Evolutionary conservation across 371 early-diverging fungal species (phyloP), one percentile per base, ranked within the genome.

Genomic region (Umbelopsis sp.): DNA sequence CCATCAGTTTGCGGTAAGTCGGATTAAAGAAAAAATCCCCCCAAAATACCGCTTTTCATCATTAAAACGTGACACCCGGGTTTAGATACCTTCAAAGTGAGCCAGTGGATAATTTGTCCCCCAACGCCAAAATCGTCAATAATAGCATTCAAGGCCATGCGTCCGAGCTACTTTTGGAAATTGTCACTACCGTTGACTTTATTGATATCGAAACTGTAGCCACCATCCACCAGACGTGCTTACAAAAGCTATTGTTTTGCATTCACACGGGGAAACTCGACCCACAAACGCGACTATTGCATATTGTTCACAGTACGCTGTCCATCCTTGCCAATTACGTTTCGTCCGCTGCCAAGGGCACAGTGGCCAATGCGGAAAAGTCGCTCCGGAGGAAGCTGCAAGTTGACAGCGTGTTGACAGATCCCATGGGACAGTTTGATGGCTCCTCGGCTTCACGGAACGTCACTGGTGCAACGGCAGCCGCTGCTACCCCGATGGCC

Each of bases 201-300:
- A 76, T 89, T 37, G 84, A 89, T 65, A 79, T 80, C 71, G 71
- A 71, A 7, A 72, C 91, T 9, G 70, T 87, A 20, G 70, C 79
- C 9, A 70, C 86, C 48, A 81, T 91, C n/a, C 89, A 92, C 65
- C 80, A 81, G 62, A 75, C 76, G 3, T 77, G 81, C 0, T 74
- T 92, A 18, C 76, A 79, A 16, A 91, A 92, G 74, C 73, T 91
- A 46, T 75, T 89, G 1, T 89, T 78, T 62, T 91, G 91, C 66
- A 84, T 93, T 50, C 67, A 73, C 20, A 72, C 75, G 22, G 63
- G 76, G 5, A 77, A 84, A 9, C 72, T 92, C 3, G 89, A 92
- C 16, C 72, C 93, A 9, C 96, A 95, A 69, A 87, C 89, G 24
- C 84, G 87, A 22, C 80, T 94, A 16, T 75, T 95, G 44, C 89